A percentile compares a stretch with the other conserved stretches of the same genome.
Evolutionary conservation across 1,284 basidiomycete species (phyloP).

Genomic region (Ganoderma lucidum): DNA sequence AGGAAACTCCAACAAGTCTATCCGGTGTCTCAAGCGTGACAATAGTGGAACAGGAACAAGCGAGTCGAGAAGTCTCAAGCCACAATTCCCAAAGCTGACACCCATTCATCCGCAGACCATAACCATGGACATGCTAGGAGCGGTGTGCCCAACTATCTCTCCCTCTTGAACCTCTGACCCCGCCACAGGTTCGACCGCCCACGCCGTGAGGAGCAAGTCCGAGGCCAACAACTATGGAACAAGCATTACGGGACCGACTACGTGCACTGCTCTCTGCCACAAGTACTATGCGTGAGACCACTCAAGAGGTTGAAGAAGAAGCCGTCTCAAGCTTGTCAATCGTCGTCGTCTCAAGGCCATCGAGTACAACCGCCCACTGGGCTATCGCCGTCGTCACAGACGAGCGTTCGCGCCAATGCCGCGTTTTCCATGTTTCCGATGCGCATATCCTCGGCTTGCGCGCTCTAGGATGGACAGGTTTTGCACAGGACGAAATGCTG

Average conservation of each 20-base stretch:
- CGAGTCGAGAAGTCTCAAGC: no score
- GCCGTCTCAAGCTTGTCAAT: neutral
- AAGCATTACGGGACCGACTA: neutral
- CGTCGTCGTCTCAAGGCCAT: neutral
- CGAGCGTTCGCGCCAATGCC: slow-evolving; percentile 5
- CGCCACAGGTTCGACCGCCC: no score
- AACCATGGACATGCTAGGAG: no score
- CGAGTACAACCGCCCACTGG: neutral
- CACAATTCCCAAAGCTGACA: no score
- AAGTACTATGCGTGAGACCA: neutral
- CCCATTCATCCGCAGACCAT: no score
- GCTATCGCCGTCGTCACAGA: slow-evolving; percentile 5
- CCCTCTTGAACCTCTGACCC: no score
- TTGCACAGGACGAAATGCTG: slow-evolving; percentile 1
- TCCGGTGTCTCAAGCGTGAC: no score
- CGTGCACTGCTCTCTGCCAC: neutral
- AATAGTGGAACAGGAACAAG: no score
- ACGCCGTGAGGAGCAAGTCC: no score
- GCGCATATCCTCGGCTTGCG: neutral
- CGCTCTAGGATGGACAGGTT: neutral
- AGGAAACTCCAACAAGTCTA: no score
- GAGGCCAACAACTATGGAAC: neutral
- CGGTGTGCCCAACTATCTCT: no score
- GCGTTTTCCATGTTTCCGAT: slow-evolving; percentile 7
- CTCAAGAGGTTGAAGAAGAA: neutral